Evolutionary conservation across 495 filamentous ascomycete species (phyloP), one percentile per base, ranked within the genome.

Genomic region (Aspergillus sclerotiicarbonarius): DNA sequence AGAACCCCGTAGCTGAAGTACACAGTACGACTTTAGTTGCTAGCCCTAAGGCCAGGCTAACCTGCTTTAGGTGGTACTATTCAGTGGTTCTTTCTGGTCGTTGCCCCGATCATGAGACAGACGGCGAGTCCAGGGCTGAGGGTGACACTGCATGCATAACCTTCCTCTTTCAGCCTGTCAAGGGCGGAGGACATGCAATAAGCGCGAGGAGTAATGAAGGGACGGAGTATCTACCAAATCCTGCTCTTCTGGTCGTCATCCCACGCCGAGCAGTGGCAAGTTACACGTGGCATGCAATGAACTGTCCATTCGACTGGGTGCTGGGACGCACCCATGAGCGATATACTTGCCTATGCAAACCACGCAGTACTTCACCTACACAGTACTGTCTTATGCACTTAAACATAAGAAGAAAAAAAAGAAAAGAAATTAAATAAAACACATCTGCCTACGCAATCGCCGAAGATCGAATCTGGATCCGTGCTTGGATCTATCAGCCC

Each of bases 211-310:
- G 37, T n/a, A n/a, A n/a, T n/a, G 37, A 25, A n/a, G n/a, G n/a
- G n/a, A n/a, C n/a, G n/a, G n/a, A n/a, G n/a, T n/a, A n/a, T n/a
- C n/a, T n/a, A n/a, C n/a, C n/a, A n/a, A n/a, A n/a, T n/a, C n/a
- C n/a, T n/a, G n/a, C n/a, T n/a, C n/a, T n/a, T 13, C 46, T 49
- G 7, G 21, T 32, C 25, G 25, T 49, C 46, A 49, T n/a, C 30
- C 1, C 25, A 8, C n/a, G 18, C 21, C 19, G 3, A 8, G 6
- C 3, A n/a, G 41, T 16, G 20, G 46, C 25, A 25, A 25, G 47
- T 50, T 31, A 50, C 47, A 50, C 47, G 47, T 50, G 47, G 29
- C 47, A 50, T 21, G 44, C 44, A 47, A 18, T 20, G 21, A 29
- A 47, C 16, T 47, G 44, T 29, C 20, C 13, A 47, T 10, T 21